Base-by-base conservation (phyloP, 805 yeast genomes). In the Candida coleopterorum region DNA sequence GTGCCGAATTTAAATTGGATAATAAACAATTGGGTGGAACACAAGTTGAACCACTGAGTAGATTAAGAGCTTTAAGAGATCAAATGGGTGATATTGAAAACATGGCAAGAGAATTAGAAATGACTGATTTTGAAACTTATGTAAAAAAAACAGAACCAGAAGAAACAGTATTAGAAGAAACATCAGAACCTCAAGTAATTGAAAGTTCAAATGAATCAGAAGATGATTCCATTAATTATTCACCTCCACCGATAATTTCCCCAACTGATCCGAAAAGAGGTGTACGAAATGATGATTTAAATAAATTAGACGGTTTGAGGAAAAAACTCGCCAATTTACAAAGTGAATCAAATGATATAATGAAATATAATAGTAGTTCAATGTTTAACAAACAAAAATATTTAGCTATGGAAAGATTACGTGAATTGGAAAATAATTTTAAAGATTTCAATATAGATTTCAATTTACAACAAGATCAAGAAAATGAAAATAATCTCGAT, bases 41-140 rank as follows among this genome's bases (percentile, higher is more conserved):
- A 3, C 67, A 71, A 20, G 74, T 80, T 18, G 95, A 85, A 53
- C 95, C 96, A 3, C 82, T 83, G 48, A 74, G 83, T 3, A 68
- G 90, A 45, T 61, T 88, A 35, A 71, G 93, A 42, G 80, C 77
- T 29, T 67, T 89, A 48, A 70, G 96, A 38, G 85, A 81, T 48
- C 75, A 81, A 53, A 87, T 87, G 95, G 94, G 85, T 41, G 81
- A 77, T 44, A 70, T 89, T 36, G 95, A 85, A 53, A 74, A 75
- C 32, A 85, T 85, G 64, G 96, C 96, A 0, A 66, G 94, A 42
- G 85, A 83, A 50, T 68, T 90, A 40, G 97, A 90, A 55, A 81
- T 78, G 75, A 82, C 85, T 15, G 93, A 87, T 46, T 88, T 86
- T 49, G 81, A 75, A 34, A 59, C 54, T 9, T 66, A 65, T 41